These are phyloP conservation scores for Colletotrichum endophyticum DNA, from an alignment of 2,329 filamentous ascomycete genomes.

Conservation along the genomic window DNA sequence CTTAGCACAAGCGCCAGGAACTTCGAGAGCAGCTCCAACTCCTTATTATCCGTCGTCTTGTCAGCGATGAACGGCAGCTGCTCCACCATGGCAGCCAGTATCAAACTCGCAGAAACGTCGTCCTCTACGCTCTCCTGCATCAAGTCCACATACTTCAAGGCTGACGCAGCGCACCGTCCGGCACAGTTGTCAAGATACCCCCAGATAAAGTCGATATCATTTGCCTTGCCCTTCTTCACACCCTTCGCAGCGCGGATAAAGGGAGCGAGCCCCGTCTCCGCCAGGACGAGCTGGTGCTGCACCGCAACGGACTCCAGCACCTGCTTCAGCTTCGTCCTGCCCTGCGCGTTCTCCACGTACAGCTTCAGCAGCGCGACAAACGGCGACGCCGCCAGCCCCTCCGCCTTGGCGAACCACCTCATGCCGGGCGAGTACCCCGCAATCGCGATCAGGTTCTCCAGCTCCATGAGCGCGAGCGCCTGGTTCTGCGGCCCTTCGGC, in stretches of 20 bases:
- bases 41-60: constrained; percentile 50
- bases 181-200: constrained; percentile 84
- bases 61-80: constrained; percentile 73
- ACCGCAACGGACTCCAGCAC: constrained; percentile 65
- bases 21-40: constrained; percentile 52
- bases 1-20: constrained; percentile 66
- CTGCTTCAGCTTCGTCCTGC: constrained; percentile 23
- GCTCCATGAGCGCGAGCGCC: constrained; percentile 70
- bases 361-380: constrained; percentile 73
- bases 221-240: constrained; percentile 18
- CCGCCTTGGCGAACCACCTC: constrained; percentile 85
- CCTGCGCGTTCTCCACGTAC: constrained; percentile 9
- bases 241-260: constrained; percentile 46
- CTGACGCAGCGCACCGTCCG: constrained; percentile 73
- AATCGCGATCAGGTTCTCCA: constrained; percentile 82
- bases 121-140: constrained; percentile 54
- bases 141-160: constrained; percentile 83
- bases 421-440: constrained; percentile 82
- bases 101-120: constrained; percentile 57
- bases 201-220: constrained; percentile 56
- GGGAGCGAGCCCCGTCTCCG: constrained; percentile 50
- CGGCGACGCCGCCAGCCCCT: constrained; percentile 68
- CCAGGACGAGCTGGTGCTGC: constrained; percentile 71
- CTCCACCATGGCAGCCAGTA: constrained; percentile 74
- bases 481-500: constrained; percentile 53